Base-by-base conservation (phyloP, 1,284 basidiomycete species). In the Moesziomyces globuligerus region DNA sequence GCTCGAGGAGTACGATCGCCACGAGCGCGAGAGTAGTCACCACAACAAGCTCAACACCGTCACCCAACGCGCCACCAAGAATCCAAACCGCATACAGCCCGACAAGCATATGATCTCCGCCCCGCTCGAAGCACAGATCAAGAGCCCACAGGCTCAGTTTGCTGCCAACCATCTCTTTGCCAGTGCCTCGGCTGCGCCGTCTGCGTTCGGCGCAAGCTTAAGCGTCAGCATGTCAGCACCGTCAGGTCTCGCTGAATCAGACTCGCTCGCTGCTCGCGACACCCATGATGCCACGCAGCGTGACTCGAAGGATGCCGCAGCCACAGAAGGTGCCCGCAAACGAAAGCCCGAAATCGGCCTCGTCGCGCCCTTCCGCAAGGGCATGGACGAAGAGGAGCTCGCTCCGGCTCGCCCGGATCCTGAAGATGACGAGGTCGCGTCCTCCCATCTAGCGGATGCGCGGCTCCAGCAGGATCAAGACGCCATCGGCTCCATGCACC, bases 1-100 rank as follows among this genome's bases (percentile, higher is more conserved):
- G 83, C 88, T 96, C 55, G 89, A 90, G 52, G 91, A 91, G 73
- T 85, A 85, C 75, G 83, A 84, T 46, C 70, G 66, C 24, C 72
- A 66, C 44, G 70, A 74, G 28, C 52, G 47, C 41, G 54, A 65
- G 24, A 52, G 46, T 24, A 48, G 47, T 9, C 60, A 55, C 7
- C 56, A 61, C 8, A 57, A 65, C 5, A 60, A 54, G 53, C 56
- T 65, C 43, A 52, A 48, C 20, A 25, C 34, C 0, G 48, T 61
- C 25, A 15, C 57, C 1, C 68, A 66, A 23, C 57, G 61, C 17
- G 61, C 66, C n/a, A 56, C 55, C 51, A 58, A 54, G 50, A 62
- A 61, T 32, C 67, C 66, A 8, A 53, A 52, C 25, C 74, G 62
- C 23, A 46, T 60, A 1, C 56, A 64, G 41, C 65, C 53, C 4